These are phyloP conservation scores for Hysterangium stoloniferum DNA, from an alignment of 768 basidiomycete genomes.

Conservation along the genomic window DNA sequence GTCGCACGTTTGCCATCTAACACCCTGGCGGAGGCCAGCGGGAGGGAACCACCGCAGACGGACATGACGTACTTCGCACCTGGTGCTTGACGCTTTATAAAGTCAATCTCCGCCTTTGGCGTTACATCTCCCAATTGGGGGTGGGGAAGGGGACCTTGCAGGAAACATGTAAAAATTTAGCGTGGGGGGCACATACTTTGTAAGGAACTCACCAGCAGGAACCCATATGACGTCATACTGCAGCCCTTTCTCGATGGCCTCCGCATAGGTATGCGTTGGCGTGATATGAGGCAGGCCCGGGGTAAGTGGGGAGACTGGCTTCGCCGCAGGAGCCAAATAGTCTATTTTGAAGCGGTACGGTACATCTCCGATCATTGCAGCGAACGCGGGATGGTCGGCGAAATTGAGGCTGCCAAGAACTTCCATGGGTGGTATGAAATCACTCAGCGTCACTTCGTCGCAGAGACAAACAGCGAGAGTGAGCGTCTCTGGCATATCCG, in stretches of 20 bases:
- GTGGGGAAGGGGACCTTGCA: conserved; percentile 15
- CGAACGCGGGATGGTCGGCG: neutral
- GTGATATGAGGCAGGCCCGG: conserved; percentile 5
- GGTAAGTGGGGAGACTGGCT: neutral
- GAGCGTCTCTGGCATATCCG: conserved; percentile 8
- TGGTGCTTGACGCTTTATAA: neutral
- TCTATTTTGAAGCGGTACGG: neutral
- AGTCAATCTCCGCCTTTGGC: conserved; percentile 17
- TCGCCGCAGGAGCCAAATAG: conserved; percentile 1
- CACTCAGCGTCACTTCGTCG: neutral
- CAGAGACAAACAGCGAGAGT: conserved; percentile 4
- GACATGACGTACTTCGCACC: conserved; percentile 14
- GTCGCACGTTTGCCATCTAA: conserved; percentile 13
- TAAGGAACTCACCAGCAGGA: conserved; percentile 21
- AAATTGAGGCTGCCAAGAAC: neutral
- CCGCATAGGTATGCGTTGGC: conserved; percentile 21
- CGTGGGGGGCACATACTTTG: too few relatives aligned
- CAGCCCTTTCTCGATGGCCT: conserved; percentile 16
- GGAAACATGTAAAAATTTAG: neutral
- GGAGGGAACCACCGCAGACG: conserved; percentile 12
- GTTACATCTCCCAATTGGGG: conserved; percentile 12
- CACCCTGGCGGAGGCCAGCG: conserved; percentile 8
- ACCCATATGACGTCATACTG: conserved; percentile 26
- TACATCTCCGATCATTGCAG: neutral
- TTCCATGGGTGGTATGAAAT: conserved; percentile 9